phyloP scores from a whole-genome alignment of 768 basidiomycete genomes.

The Leucogyrophana mollusca region DNA sequence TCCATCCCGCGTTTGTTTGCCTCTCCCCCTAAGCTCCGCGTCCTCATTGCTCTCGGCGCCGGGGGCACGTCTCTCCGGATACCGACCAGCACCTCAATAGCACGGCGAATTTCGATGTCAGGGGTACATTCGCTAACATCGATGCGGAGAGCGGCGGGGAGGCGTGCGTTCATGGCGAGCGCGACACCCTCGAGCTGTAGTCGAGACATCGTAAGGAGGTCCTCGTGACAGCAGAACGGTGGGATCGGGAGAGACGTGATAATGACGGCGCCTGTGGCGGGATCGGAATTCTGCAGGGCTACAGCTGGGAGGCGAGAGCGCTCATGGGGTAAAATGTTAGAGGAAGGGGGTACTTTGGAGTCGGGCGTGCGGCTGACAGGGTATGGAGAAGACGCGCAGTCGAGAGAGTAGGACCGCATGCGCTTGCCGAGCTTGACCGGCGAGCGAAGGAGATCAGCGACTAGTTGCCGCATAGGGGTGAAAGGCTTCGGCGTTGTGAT shows the following conservation, averaged over 20 bases:
- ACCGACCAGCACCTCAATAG: slow-evolving; percentile 63
- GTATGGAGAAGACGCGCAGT: slow-evolving; percentile 12
- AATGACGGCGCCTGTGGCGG: slow-evolving; percentile 50
- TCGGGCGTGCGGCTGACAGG: slow-evolving; percentile 6
- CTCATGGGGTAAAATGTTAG: neutral
- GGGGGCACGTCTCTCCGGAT: slow-evolving; percentile 39
- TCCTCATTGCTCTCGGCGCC: slow-evolving; percentile 26
- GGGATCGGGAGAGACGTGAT: slow-evolving; percentile 57
- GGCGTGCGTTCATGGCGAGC: slow-evolving; percentile 49
- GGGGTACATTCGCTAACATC: slow-evolving; percentile 34
- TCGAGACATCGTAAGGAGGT: slow-evolving; percentile 63
- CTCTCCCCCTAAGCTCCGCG: slow-evolving; percentile 9
- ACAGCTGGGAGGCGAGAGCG: slow-evolving; percentile 33
- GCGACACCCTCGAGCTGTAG: slow-evolving; percentile 53
- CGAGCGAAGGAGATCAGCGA: slow-evolving; percentile 14
- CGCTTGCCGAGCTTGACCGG: slow-evolving; percentile 11
- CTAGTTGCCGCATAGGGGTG: slow-evolving; percentile 1
- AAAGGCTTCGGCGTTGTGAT: neutral
- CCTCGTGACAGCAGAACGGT: slow-evolving; percentile 76
- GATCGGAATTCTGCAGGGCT: slow-evolving; percentile 59
- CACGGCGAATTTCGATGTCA: slow-evolving; percentile 45
- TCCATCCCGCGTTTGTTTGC: neutral
- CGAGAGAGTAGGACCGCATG: slow-evolving; percentile 12
- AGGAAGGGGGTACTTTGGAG: slow-evolving; percentile 6
- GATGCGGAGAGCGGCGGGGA: slow-evolving; percentile 54